Base-by-base conservation (phyloP, 2,329 filamentous ascomycete species). In the Ascosphaera aggregata region DNA sequence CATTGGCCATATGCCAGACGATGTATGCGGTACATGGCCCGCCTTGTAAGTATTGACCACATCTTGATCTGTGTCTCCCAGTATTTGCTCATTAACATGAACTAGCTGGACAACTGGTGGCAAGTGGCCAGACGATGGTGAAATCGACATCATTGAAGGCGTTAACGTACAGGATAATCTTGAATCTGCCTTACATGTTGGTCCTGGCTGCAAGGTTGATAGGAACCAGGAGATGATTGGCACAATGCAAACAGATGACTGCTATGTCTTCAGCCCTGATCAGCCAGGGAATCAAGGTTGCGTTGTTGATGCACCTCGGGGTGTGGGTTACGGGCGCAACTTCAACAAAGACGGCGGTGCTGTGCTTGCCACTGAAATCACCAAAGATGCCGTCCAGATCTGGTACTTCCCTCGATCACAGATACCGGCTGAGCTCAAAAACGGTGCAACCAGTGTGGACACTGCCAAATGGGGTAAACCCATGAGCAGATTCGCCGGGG, bases 111-210 rank as follows among this genome's bases (percentile, higher is more conserved):
- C 61, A 36, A 52, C 80, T 24, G 78, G 77, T 13, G 61, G 65
- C n/a, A 56, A 67, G 49, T 85, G 80, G 80, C 80, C 80, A 1
- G 53, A 53, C 34, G 61, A 63, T 5, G 79, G 79, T 36, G 80
- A 85, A 57, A 79, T 86, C 48, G 80, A 86, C 53, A 77, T 85
- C 48, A 71, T 85, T 47, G 80, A 85, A 59, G 78, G 77, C 30
- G 75, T 82, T 47, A 80, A 81, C 58, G 58, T 62, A 17, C 66
- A 72, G 43, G 52, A 58, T 2, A 57, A 62, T 42, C 70, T 78
- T 53, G 56, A 64, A 36, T 63, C 82, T 56, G 75, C 77, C 24
- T 64, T 89, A 13, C 75, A 81, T 61, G 80, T 78, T 1, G 55
- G 56, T 8, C 45, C 61, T 2, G 69, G 68, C 36, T 84, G 78